Percentiles rank a stretch among this genome's conserved stretches.
phyloP scores from a whole-genome alignment of 805 yeast genomes.

The Candida ipomoeae region DNA sequence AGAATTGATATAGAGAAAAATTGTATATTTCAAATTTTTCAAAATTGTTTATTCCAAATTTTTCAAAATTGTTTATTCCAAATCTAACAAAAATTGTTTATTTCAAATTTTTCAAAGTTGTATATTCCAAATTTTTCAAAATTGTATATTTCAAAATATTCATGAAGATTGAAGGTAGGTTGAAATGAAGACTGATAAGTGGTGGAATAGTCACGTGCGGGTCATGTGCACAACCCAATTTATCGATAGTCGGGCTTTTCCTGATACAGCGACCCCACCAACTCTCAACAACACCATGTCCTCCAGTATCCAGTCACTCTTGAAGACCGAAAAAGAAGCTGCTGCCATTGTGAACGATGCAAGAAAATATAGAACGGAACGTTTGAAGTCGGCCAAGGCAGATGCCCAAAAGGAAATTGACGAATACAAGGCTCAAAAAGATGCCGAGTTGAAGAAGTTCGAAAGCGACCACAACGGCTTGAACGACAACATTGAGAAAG shows the following conservation, averaged over 20 bases:
- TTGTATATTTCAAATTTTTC: too few relatives aligned
- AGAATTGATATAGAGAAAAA: background rate
- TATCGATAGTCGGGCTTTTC: constrained; percentile 4
- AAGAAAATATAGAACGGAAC: constrained; percentile 77
- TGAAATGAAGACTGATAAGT: background rate
- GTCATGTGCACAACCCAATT: constrained; percentile 9
- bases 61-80: too few relatives aligned
- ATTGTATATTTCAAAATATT: background rate
- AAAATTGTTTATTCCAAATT: too few relatives aligned
- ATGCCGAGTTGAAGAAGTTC: constrained; percentile 67
- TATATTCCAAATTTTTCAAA: too few relatives aligned
- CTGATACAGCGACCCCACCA: constrained; percentile 7
- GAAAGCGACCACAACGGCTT: constrained; percentile 72
- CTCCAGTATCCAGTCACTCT: constrained; percentile 28
- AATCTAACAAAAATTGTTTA: too few relatives aligned
- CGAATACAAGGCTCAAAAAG: constrained; percentile 80
- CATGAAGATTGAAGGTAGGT: background rate
- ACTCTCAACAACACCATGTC: constrained; percentile 17
- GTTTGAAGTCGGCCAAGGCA: constrained; percentile 87
- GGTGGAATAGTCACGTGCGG: background rate
- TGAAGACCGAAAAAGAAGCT: constrained; percentile 92
- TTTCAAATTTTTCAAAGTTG: too few relatives aligned
- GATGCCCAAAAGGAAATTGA: constrained; percentile 91
- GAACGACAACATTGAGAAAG: constrained; percentile 71
- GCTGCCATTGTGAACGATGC: constrained; percentile 93